Base-by-base conservation (phyloP, 768 basidiomycete species). In the Termitomyces sp. region DNA sequence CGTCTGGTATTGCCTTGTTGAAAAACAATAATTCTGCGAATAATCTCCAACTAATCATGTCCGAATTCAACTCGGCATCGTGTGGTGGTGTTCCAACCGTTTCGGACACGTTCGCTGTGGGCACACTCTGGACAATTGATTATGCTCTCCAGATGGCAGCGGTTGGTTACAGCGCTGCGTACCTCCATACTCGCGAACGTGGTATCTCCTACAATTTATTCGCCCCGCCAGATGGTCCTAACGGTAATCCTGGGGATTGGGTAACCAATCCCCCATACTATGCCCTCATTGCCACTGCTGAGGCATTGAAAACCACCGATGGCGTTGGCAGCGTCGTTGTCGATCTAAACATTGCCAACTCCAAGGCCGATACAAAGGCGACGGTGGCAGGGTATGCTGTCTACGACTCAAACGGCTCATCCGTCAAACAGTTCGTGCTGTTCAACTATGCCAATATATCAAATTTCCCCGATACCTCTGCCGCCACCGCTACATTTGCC, bases 351-450 rank as follows among this genome's bases (percentile, higher is more conserved):
- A 64, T 82, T 49, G 65, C 61, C 24, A 70, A 72, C 42, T 81
- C 79, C 8, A 72, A 48, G 54, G 63, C 64, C 15, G 70, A 78
- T 58, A 65, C 65, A 13, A 72, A 68, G 62, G 73, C 76, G 34
- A 76, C 76, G 22, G 74, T 74, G 41, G 78, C 81, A 60, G 75
- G 81, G 34, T 88, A 89, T 66, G 84, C 80, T 6, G 69, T 88
- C 30, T 86, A 85, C 72, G 83, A 88, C 60, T 74, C 81, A 37
- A 69, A 67, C 13, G 74, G 74, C 48, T 74, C 77, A 3, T 72
- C 73, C 1, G 68, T 81, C 27, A 68, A 73, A 36, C 72, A 75
- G 52, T 66, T 82, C 27, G 77, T 78, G 15, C 65, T 84, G 41
- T 79, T 84, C 69, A 83, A 84, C 62, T 83, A 72, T 63, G 77